Evolutionary conservation across 768 basidiomycete species (phyloP).

Genomic region (Tephrocybe rancida): DNA sequence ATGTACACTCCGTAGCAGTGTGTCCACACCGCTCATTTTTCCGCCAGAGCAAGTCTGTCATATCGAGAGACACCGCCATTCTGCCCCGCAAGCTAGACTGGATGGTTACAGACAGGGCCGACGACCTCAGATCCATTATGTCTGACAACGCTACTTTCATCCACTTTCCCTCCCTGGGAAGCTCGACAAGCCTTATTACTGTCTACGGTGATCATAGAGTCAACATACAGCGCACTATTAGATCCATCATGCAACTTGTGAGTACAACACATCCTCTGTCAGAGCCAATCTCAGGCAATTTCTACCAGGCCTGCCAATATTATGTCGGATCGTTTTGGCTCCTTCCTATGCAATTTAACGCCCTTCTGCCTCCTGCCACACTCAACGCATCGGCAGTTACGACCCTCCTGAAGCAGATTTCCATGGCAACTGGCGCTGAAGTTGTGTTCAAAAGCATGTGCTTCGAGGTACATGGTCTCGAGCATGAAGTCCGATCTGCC

Average conservation of each 20-base stretch:
- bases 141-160: slow-evolving; percentile 96
- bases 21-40: slow-evolving; percentile 7
- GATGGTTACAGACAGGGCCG: slow-evolving; percentile 96
- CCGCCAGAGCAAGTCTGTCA: slow-evolving; percentile 79
- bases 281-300: neutral
- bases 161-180: slow-evolving; percentile 90
- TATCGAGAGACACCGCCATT: slow-evolving; percentile 92
- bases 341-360: slow-evolving; percentile 91
- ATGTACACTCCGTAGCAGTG: slow-evolving; percentile 18
- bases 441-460: slow-evolving; percentile 97
- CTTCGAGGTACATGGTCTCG: slow-evolving; percentile 95
- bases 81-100: slow-evolving; percentile 97
- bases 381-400: slow-evolving; percentile 84
- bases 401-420: slow-evolving; percentile 83
- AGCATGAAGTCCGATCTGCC: slow-evolving; percentile 87
- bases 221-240: slow-evolving; percentile 92
- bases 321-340: slow-evolving; percentile 99
- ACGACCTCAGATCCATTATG: slow-evolving; percentile 92
- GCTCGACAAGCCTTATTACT: slow-evolving; percentile 89
- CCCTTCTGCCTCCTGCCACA: slow-evolving; percentile 79
- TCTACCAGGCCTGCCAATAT: slow-evolving; percentile 82
- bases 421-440: slow-evolving; percentile 86
- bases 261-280: slow-evolving; percentile 30
- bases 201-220: slow-evolving; percentile 94
- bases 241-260: slow-evolving; percentile 93